Conservation (phyloP, 73 alveolate species). For the Paramecium primaurelia region DNA sequence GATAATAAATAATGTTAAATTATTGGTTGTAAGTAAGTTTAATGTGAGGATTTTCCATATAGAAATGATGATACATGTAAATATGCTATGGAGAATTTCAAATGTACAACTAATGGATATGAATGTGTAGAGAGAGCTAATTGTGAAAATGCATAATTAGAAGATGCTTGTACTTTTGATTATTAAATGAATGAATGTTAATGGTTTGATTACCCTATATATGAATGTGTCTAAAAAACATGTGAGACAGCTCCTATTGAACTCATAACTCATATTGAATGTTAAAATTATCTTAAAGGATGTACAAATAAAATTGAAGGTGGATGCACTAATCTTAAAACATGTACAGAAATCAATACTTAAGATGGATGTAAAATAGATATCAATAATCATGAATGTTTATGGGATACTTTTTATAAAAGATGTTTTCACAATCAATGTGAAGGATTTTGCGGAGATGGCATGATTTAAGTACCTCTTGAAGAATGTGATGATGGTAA, state of each 20-base stretch:
- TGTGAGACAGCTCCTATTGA: neutral
- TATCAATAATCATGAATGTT: neutral
- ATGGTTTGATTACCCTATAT: neutral
- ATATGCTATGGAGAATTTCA: neutral
- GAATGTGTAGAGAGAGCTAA: neutral
- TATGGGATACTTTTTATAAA: neutral
- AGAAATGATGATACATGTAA: slow-evolving; percentile 4
- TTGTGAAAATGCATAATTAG: neutral
- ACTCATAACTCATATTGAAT: neutral
- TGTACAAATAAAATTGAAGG: neutral
- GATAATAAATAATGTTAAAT: neutral
- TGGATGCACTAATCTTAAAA: neutral
- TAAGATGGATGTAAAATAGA: neutral
- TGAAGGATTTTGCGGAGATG: neutral
- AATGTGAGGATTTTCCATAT: neutral
- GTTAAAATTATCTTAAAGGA: neutral
- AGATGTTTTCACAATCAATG: neutral
- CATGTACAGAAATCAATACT: neutral
- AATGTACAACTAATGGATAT: slow-evolving; percentile 8
- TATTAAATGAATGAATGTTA: neutral
- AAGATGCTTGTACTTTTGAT: neutral
- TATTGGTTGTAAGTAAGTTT: neutral
- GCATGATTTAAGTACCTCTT: neutral
- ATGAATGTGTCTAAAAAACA: neutral
- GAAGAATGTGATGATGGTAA: neutral